These are phyloP conservation scores for Bruguiera hainesii DNA, from an alignment of 441 rosid genomes.

Conservation along the genomic window DNA sequence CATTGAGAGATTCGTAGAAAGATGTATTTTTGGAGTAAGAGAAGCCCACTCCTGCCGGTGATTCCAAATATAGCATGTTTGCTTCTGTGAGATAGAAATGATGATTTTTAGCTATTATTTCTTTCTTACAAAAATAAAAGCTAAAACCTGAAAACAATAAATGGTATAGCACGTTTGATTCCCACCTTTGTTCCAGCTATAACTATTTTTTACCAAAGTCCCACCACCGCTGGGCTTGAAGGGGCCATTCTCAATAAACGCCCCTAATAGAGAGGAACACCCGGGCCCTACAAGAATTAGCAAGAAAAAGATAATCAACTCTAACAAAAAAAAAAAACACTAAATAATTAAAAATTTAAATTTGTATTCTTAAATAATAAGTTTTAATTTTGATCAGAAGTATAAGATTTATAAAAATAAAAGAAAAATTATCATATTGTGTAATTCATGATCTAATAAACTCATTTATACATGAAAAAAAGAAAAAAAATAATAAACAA, in stretches of 20 bases:
- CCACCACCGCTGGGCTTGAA: slow-evolving; percentile 37
- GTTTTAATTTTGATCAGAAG: no score
- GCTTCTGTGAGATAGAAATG: slow-evolving; percentile 29
- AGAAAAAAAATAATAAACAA: no score
- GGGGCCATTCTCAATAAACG: slow-evolving; percentile 51
- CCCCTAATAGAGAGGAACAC: slow-evolving; percentile 28
- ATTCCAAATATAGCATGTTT: slow-evolving; percentile 45
- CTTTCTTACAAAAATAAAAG: not conserved
- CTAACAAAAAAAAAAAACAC: no score
- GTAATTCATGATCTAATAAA: no score
- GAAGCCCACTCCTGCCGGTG: slow-evolving; percentile 58
- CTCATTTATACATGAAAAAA: no score
- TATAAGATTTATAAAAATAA: no score
- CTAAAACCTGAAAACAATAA: not conserved
- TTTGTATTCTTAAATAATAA: no score
- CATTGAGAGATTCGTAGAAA: slow-evolving; percentile 22
- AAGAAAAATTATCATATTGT: no score
- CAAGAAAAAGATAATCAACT: not conserved
- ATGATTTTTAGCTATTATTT: not conserved
- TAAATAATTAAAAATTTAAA: no score
- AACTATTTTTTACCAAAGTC: slow-evolving; percentile 34
- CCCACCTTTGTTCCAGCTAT: slow-evolving; percentile 29
- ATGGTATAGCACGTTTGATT: not conserved
- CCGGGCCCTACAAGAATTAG: slow-evolving; percentile 23
- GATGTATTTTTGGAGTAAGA: slow-evolving; percentile 42